These are phyloP conservation scores for Eremothecium sinecaudum DNA, from an alignment of 1,139 yeast genomes.

Conservation along the genomic window DNA sequence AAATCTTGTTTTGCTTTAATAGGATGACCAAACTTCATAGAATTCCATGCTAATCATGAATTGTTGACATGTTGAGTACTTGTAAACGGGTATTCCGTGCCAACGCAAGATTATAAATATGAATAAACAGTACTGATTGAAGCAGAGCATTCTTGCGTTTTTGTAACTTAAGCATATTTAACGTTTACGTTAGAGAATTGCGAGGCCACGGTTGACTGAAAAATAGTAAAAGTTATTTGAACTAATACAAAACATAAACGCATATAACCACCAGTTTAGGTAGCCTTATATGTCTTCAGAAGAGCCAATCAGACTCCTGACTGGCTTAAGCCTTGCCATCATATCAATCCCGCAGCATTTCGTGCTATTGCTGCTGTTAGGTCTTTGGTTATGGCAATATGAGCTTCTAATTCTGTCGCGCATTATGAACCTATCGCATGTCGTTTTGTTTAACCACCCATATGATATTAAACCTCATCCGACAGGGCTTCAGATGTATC, in stretches of 20 bases:
- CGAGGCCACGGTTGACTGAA: too few species aligned
- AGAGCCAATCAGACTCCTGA: too few species aligned
- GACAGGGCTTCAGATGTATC: conserved; percentile 20
- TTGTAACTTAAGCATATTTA: too few species aligned
- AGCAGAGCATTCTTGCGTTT: too few species aligned
- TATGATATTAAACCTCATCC: conserved; percentile 22
- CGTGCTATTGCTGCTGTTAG: conserved; percentile 36
- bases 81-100: too few species aligned
- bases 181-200: too few species aligned
- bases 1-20: not conserved
- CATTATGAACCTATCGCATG: conserved; percentile 35
- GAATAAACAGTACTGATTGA: not conserved
- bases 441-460: conserved; percentile 32
- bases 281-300: too few species aligned
- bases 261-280: too few species aligned
- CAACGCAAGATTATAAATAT: conserved; percentile 9
- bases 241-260: too few species aligned
- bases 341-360: conserved; percentile 45
- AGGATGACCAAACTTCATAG: conserved; percentile 18
- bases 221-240: too few species aligned
- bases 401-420: conserved; percentile 33
- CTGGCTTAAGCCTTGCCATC: conserved; percentile 7
- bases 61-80: too few species aligned
- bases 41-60: conserved; percentile 31
- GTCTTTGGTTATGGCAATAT: conserved; percentile 44